A percentile compares a stretch with the other conserved stretches of the same genome.
phyloP scores from a whole-genome alignment of 108 stramenopile genomes.

The Cyclotella choctawhatcheeana region DNA sequence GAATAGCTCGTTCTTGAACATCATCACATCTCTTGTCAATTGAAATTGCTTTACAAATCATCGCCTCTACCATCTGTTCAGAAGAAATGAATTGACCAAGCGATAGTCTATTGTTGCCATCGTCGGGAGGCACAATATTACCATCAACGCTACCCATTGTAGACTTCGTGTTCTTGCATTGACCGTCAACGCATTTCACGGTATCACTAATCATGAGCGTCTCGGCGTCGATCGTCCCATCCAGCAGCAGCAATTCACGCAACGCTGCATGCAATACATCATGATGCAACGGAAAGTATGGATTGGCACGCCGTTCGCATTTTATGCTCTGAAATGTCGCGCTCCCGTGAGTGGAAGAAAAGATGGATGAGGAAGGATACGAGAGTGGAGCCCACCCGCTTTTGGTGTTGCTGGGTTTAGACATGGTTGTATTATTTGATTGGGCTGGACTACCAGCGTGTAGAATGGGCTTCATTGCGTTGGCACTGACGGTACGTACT shows the following conservation, averaged over 20 bases:
- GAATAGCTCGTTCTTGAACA: background rate
- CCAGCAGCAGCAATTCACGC: slow-evolving; percentile 52
- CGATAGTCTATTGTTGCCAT: no score
- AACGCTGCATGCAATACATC: slow-evolving; percentile 51
- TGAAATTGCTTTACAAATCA: slow-evolving; percentile 16
- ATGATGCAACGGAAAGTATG: slow-evolving; percentile 56
- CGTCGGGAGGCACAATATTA: slow-evolving; percentile 14
- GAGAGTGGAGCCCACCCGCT: slow-evolving; percentile 46
- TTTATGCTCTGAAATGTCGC: background rate
- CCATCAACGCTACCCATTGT: no score
- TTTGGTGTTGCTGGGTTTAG: background rate
- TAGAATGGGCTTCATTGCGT: background rate
- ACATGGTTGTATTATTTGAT: background rate
- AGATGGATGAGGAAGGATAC: slow-evolving; percentile 41
- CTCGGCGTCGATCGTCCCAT: slow-evolving; percentile 41
- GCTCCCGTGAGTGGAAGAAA: slow-evolving; percentile 16
- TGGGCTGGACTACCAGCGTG: background rate
- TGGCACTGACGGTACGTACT: background rate
- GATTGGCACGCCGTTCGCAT: slow-evolving; percentile 27
- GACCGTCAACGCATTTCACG: no score
- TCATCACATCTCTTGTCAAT: background rate
- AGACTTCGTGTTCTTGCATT: no score
- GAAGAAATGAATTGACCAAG: no score
- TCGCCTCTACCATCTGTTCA: slow-evolving; percentile 31
- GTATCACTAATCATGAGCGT: slow-evolving; percentile 36